These are phyloP conservation scores for Bryoerythrophyllum caledonicum DNA, from an alignment of 225 moss, liverwort and hornwort species.

Conservation along the genomic window DNA sequence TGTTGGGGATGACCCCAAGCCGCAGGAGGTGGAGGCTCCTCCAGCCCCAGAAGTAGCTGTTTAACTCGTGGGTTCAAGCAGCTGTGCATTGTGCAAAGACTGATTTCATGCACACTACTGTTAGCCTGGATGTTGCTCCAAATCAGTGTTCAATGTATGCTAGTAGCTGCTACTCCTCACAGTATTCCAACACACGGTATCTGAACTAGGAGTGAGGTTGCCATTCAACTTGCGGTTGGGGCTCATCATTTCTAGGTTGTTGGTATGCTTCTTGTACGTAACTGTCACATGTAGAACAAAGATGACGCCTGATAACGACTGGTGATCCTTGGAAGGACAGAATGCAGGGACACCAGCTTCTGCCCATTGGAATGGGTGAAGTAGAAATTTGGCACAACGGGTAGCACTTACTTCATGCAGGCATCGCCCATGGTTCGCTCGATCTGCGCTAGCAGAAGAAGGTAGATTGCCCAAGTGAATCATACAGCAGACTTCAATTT, in stretches of 20 bases:
- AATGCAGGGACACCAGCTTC: slow-evolving; percentile 33
- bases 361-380: slow-evolving; percentile 32
- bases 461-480: slow-evolving; percentile 38
- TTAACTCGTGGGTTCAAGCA: slow-evolving; percentile 31
- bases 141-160: slow-evolving; percentile 40
- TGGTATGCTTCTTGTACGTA: slow-evolving; percentile 49
- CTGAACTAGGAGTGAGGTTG: slow-evolving; percentile 41
- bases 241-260: slow-evolving; percentile 30
- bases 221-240: slow-evolving; percentile 32
- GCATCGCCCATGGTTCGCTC: slow-evolving; percentile 33
- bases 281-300: slow-evolving; percentile 43
- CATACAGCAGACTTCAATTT: slow-evolving; percentile 36
- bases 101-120: slow-evolving; percentile 30
- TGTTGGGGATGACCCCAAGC: slow-evolving; percentile 48
- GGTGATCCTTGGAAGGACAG: slow-evolving; percentile 37
- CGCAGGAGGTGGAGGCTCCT: slow-evolving; percentile 46
- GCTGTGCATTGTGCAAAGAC: slow-evolving; percentile 25
- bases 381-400: slow-evolving; percentile 38
- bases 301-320: slow-evolving; percentile 38
- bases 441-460: slow-evolving; percentile 36
- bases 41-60: slow-evolving; percentile 28
- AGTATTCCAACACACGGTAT: slow-evolving; percentile 34
- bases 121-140: slow-evolving; percentile 37
- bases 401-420: slow-evolving; percentile 24
- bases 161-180: slow-evolving; percentile 39